Evolutionary conservation across 352 stramenopile genomes (phyloP).

Genomic region (Phytophthora idaei): DNA sequence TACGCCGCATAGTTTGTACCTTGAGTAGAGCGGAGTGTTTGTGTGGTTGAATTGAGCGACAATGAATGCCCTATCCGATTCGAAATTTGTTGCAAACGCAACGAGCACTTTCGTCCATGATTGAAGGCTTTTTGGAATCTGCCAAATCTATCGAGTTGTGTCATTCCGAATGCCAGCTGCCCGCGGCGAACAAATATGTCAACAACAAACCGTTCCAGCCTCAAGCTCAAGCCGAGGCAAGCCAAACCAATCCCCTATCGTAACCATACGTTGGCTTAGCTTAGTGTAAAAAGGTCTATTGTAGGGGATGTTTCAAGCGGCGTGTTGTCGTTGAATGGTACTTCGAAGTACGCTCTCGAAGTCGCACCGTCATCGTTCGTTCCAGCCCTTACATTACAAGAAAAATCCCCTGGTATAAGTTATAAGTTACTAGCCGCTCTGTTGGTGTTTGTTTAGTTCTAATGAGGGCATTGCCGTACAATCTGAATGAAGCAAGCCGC

Average conservation of each 20-base stretch:
- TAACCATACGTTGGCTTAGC: conserved; percentile 8
- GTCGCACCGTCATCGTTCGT: not conserved
- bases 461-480: too few species aligned
- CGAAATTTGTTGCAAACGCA: too few species aligned
- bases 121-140: conserved; percentile 18
- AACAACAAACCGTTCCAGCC: conserved; percentile 2
- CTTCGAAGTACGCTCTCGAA: not conserved
- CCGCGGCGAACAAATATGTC: conserved; percentile 19
- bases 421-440: too few species aligned
- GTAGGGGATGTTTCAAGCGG: not conserved
- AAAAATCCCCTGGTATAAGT: too few species aligned
- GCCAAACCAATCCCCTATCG: conserved; percentile 6
- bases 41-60: conserved; percentile 6
- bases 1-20: not conserved
- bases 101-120: conserved; percentile 2
- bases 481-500: too few species aligned
- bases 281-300: conserved; percentile 22
- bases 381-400: too few species aligned
- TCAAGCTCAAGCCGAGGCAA: too few species aligned
- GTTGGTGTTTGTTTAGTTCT: too few species aligned
- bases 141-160: conserved; percentile 19
- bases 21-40: not conserved
- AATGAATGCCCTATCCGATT: conserved; percentile 1
- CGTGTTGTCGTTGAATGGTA: conserved; percentile 15
- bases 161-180: conserved; percentile 18